Percentiles rank a stretch among this genome's conserved stretches.
phyloP scores from a whole-genome alignment of 306 rosid genomes.

The Rosa multiflora region DNA sequence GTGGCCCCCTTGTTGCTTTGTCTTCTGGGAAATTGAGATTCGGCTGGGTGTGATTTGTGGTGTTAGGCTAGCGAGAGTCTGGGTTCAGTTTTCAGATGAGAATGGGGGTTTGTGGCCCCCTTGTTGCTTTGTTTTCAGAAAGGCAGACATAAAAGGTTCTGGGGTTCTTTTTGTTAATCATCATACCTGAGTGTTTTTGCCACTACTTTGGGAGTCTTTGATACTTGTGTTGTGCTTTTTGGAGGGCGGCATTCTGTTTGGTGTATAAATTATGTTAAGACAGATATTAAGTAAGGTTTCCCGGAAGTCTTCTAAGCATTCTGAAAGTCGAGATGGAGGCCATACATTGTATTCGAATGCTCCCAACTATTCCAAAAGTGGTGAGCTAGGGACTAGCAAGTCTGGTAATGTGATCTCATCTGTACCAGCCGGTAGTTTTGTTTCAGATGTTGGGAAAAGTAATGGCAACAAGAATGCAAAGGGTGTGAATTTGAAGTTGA shows the following conservation, averaged over 20 bases:
- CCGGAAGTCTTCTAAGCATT: constrained; percentile 54
- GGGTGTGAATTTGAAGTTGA: constrained; percentile 40
- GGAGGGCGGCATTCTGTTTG: constrained; percentile 21
- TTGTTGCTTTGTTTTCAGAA: constrained; percentile 10
- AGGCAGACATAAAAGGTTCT: not conserved
- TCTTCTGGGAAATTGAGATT: constrained; percentile 18
- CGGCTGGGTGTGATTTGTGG: constrained; percentile 28
- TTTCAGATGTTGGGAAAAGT: constrained; percentile 39
- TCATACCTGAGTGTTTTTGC: not conserved
- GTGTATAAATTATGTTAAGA: constrained; percentile 55
- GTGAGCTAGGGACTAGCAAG: constrained; percentile 45
- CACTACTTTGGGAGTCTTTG: not conserved
- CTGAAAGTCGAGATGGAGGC: constrained; percentile 49
- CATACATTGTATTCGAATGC: constrained; percentile 37
- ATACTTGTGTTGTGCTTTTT: constrained; percentile 15
- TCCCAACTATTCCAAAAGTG: constrained; percentile 36
- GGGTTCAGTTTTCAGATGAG: constrained; percentile 37
- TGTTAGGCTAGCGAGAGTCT: constrained; percentile 10
- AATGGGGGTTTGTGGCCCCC: constrained; percentile 19
- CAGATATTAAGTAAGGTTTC: constrained; percentile 61
- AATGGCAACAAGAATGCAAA: constrained; percentile 40
- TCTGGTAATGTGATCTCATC: constrained; percentile 37
- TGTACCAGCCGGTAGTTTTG: constrained; percentile 31
- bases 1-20: constrained; percentile 10
- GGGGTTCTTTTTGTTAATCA: not conserved